Conservation (phyloP, 805 yeast species). For the Cyberlindnera nakhonratchasimensis region DNA sequence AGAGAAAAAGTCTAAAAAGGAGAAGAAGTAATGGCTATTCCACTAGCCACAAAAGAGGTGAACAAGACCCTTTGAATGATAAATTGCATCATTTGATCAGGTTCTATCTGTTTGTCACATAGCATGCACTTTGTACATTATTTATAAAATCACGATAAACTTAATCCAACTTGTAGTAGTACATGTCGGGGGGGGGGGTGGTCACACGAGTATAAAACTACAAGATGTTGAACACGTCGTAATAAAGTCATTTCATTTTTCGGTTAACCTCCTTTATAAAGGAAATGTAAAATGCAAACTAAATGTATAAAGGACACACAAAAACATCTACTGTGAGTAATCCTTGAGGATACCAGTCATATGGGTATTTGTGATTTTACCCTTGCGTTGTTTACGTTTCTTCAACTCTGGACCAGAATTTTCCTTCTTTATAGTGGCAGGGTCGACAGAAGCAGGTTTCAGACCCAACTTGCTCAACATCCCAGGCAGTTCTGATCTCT, state of each 20-base stretch:
- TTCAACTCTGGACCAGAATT: conserved; percentile 49
- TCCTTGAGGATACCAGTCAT: conserved; percentile 95
- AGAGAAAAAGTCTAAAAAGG: conserved; percentile 19
- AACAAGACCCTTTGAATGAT: conserved; percentile 2
- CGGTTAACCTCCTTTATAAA: background rate
- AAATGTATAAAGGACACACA: background rate
- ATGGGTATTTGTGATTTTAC: conserved; percentile 93
- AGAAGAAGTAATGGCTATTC: conserved; percentile 14
- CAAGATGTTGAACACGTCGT: background rate
- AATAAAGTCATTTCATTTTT: background rate
- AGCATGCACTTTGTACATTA: conserved; percentile 3
- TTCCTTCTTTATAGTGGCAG: conserved; percentile 78
- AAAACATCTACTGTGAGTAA: conserved; percentile 35
- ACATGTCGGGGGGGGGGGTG: too few relatives aligned
- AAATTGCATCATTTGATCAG: background rate
- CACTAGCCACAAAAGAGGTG: conserved; percentile 17
- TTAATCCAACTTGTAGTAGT: too few relatives aligned
- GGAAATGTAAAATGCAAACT: background rate
- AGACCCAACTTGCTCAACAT: conserved; percentile 78
- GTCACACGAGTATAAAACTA: background rate
- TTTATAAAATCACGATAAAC: background rate
- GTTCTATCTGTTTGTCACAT: background rate
- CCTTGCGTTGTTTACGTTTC: conserved; percentile 88
- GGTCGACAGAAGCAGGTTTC: conserved; percentile 97
- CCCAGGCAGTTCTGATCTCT: conserved; percentile 74